Conservation (phyloP, 2,329 filamentous ascomycete genomes). For the Microcera coccophila region DNA sequence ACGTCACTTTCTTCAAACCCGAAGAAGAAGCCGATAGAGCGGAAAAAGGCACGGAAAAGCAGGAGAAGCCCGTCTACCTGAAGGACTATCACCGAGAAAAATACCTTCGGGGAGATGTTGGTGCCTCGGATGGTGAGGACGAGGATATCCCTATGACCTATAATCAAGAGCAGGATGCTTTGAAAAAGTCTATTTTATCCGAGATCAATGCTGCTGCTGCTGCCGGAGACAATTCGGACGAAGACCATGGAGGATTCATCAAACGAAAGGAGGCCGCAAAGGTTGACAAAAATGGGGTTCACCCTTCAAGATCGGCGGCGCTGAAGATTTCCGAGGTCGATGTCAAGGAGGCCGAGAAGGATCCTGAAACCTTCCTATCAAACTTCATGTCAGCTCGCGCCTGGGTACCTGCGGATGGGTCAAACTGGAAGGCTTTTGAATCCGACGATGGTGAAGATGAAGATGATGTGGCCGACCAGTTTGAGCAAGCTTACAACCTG, state of each 20-base stretch:
- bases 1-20: conserved; percentile 67
- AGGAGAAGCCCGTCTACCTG: conserved; percentile 80
- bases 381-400: conserved; percentile 92
- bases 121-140: conserved; percentile 55
- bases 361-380: conserved; percentile 88
- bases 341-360: conserved; percentile 72
- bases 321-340: conserved; percentile 57
- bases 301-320: conserved; percentile 50
- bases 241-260: conserved; percentile 63
- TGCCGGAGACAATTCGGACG: conserved; percentile 49
- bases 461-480: conserved; percentile 75
- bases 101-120: conserved; percentile 67
- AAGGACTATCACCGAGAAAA: conserved; percentile 91
- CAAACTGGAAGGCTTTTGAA: conserved; percentile 76
- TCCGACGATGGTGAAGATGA: conserved; percentile 85
- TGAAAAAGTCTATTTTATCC: conserved; percentile 73
- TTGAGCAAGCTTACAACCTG: conserved; percentile 91
- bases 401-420: conserved; percentile 69
- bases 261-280: conserved; percentile 61
- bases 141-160: conserved; percentile 67
- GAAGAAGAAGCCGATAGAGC: conserved; percentile 13
- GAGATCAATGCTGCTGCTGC: conserved; percentile 70
- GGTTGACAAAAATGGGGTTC: conserved; percentile 44
- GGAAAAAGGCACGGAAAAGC: conserved; percentile 59
- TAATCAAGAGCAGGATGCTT: conserved; percentile 78